Evolutionary conservation across 78 protist genomes (phyloP), one percentile per base, ranked within the genome.

Genomic region (Blattamonas nauphoetae): DNA sequence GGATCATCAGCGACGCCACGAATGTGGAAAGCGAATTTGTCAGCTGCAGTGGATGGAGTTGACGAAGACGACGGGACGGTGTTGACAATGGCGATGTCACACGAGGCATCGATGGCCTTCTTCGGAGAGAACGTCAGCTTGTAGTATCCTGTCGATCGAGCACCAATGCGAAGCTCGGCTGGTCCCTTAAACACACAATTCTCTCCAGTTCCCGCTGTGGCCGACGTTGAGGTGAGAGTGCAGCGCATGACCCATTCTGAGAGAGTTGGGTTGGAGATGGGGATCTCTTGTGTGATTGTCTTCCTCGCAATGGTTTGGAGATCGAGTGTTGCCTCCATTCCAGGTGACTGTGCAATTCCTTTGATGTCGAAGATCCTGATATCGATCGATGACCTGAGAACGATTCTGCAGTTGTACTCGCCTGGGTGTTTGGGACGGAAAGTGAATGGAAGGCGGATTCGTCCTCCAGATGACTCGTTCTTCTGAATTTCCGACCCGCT

Each of bases 121-220:
- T 41, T 5, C 5, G 92, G 92, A 5, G 2, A 0, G 46, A 90
- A 90, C 43, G 0, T 38, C 38, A 90, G 78, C 38, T 78, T 3
- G 80, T 81, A 87, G 35, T 1, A 0, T 33, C 1, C 35, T 5
- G 90, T 84, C 44, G 6, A 2, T 0, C 71, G 43, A 0, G 89
- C 55, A 0, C 85, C 85, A 6, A 90, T 87, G 5, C 0, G 41
- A n/a, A 92, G 1, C 33, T 71, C 45, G 1, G 46, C 38, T 34
- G 94, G 88, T 0, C 93, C 94, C 71, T 87, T 87, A 82, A 81
- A 87, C 3, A 84, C 85, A 41, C 41, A 2, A 41, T 78, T 45
- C 38, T 77, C 45, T 41, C 84, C 90, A 3, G 43, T 82, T 32
- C 21, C 44, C 3, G 34, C 41, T 82, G 33, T 42, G 41, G 0